Base-by-base conservation (phyloP, 2,329 filamentous ascomycete genomes). In the Fusarium veterinarium region DNA sequence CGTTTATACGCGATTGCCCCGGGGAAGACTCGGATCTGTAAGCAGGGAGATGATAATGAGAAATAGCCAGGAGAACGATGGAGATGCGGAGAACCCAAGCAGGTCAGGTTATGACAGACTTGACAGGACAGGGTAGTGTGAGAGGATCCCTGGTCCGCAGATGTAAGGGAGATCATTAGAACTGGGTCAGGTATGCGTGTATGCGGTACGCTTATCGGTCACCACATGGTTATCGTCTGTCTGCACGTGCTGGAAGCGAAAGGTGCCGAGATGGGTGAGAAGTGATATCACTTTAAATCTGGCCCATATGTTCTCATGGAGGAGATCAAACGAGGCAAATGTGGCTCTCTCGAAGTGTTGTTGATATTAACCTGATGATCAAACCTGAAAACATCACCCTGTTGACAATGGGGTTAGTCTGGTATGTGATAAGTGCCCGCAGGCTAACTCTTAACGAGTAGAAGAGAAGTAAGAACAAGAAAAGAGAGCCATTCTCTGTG, bases 151-250 rank as follows among this genome's bases (percentile, higher is more conserved):
- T 35, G 51, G 38, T 30, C 25, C 35, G 17, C 37, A 40, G 20
- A 69, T 69, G 66, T 64, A 69, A 64, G 66, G 66, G 66, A 42
- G 58, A 69, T 64, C 64, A 64, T 38, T 30, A 46, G 49, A 33
- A 28, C 38, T 45, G 40, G 35, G 60, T 59, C 44, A 52, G 48
- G 49, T n/a, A 48, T 40, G 35, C 31, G 25, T 63, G 60, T 53
- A 31, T 37, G 30, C 25, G 45, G 42, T 61, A 48, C 62, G 46
- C 56, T 42, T 64, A 57, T 69, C 57, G n/a, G 42, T 35, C 69
- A 60, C 72, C 72, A 70, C 61, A 74, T 72, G 72, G 71, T 17
- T 52, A 38, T 58, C 46, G 37, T 42, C 35, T 48, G 41, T 42
- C 35, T 48, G 41, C 49, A 45, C 57, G 57, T 45, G 51, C 45